phyloP scores from a whole-genome alignment of 345 rosid genomes.

The Limnanthes douglasii region DNA sequence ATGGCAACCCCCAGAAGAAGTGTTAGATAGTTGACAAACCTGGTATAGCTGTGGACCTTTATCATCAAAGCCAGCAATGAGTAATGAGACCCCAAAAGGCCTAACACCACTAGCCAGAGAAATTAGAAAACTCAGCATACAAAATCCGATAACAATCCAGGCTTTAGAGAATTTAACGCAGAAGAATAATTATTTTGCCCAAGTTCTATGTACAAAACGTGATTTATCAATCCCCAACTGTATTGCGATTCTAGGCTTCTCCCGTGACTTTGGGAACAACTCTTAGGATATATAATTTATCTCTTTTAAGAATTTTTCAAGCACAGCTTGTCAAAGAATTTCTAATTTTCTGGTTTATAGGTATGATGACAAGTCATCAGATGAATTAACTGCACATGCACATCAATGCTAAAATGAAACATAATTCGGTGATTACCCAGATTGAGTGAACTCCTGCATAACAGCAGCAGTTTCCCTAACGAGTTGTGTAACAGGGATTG shows the following conservation, averaged over 20 bases:
- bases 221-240: too few species aligned
- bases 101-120: conserved; percentile 58
- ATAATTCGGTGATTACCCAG: conserved; percentile 41
- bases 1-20: too few species aligned
- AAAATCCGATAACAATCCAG: not conserved
- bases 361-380: too few species aligned
- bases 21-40: conserved; percentile 43
- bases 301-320: too few species aligned
- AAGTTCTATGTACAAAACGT: too few species aligned
- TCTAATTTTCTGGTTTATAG: too few species aligned
- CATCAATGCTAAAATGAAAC: not conserved
- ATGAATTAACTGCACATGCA: not conserved
- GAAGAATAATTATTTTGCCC: too few species aligned
- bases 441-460: conserved; percentile 97
- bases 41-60: conserved; percentile 90
- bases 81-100: conserved; percentile 90
- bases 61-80: conserved; percentile 90
- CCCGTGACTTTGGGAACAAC: too few species aligned
- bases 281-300: too few species aligned
- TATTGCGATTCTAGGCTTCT: too few species aligned
- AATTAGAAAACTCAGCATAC: conserved; percentile 2
- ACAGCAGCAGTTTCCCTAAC: conserved; percentile 98
- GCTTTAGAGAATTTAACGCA: too few species aligned
- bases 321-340: too few species aligned
- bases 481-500: conserved; percentile 95